A percentile compares a stretch with the other conserved stretches of the same genome.
Evolutionary conservation across 192 early-diverging fungal species (phyloP).

Genomic region (Chytriomyces confervae): DNA sequence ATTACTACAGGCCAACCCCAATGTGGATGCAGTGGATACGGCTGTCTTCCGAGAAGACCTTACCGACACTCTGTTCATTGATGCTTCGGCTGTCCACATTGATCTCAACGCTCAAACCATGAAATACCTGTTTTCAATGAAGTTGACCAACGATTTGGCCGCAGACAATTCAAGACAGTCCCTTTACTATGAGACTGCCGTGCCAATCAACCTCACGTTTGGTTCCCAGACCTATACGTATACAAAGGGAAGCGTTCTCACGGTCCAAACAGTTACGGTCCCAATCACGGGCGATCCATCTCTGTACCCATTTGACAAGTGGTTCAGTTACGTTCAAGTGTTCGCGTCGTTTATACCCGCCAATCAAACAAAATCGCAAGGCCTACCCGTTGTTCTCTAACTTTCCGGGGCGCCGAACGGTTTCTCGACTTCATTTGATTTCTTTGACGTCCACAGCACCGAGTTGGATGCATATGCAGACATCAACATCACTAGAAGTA

Average conservation of each 20-base stretch:
- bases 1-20: no score
- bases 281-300: background rate
- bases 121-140: no score
- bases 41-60: no score
- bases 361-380: background rate
- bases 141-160: no score
- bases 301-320: constrained; percentile 19
- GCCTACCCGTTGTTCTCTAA: background rate
- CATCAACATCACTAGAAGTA: background rate
- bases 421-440: background rate
- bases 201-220: background rate
- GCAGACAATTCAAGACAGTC: no score
- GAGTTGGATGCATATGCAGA: background rate
- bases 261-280: background rate
- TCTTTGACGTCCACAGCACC: background rate
- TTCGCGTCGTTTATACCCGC: background rate
- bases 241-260: background rate
- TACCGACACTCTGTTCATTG: no score
- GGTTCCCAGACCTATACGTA: background rate
- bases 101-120: no score
- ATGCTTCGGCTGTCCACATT: no score
- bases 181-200: no score
- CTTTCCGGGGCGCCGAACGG: background rate
- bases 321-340: background rate
- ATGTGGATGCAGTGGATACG: no score